Base-by-base conservation (phyloP, 257 asterid genomes). In the Striga asiatica region DNA sequence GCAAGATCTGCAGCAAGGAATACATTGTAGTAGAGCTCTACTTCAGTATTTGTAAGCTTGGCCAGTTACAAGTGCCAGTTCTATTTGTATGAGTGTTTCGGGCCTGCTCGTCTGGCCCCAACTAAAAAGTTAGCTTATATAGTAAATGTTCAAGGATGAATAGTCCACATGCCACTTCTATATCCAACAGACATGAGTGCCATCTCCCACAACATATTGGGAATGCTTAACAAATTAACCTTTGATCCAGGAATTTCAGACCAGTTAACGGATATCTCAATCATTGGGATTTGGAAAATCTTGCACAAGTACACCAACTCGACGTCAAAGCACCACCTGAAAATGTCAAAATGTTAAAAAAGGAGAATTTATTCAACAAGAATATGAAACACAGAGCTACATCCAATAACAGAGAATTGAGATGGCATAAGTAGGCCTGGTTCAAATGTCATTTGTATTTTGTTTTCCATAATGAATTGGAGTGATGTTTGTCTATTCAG, bases 291-390 rank as follows among this genome's bases (percentile, higher is more conserved):
- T 51, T 14, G 64, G 50, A 82, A 87, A 54, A 68, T 28, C 63
- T 84, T 82, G 92, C 95, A 84, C 49, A 91, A 39, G 78, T 87
- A 91, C 29, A 84, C 94, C 71, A 87, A 53, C 61, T 91, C 98
- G 46, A 91, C 98, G 39, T 91, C 98, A 55, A 91, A 87, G 72
- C 98, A 91, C 98, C 96, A 87, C 81, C 95, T 87, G 84, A 62
- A 50, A 55, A 60, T 37, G 58, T 17, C 28, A n/a, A n/a, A 41
- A 14, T 39, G 47, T 39, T 3, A 14, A 39, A 5, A 20, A 24
- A n/a, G 18, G 19, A 45, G 14, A 34, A 47, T 19, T 47, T 46
- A 24, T 35, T 8, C 27, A 9, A 18, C 54, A 2, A 13, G 29
- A 37, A 1, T n/a, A n/a, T n/a, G n/a, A 35, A 23, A 4, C 20